Evolutionary conservation across 2,329 filamentous ascomycete species (phyloP).

Genomic region (Pyrenophora teres): DNA sequence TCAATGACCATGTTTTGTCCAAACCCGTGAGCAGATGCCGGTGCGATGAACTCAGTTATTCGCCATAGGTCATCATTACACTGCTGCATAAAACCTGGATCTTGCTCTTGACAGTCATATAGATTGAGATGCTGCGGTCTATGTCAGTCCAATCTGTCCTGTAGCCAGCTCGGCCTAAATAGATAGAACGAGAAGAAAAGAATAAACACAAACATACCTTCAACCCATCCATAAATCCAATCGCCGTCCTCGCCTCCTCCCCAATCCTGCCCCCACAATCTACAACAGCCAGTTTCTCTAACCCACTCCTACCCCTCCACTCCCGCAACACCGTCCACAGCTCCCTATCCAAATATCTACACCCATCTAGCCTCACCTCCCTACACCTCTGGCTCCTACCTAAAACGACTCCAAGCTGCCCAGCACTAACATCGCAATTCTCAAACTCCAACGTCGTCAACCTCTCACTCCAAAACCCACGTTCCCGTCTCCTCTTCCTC

Average conservation of each 20-base stretch:
- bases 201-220: constrained; percentile 25
- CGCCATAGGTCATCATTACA: constrained; percentile 33
- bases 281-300: constrained; percentile 27
- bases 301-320: constrained; percentile 19
- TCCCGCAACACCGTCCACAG: constrained; percentile 30
- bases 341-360: constrained; percentile 18
- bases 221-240: constrained; percentile 19
- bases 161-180: not conserved
- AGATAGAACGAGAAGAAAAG: not conserved
- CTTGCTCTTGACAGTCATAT: constrained; percentile 33
- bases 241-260: constrained; percentile 3
- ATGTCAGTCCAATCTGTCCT: not conserved
- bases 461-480: constrained; percentile 19
- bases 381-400: constrained; percentile 16
- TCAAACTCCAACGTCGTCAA: constrained; percentile 29
- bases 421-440: constrained; percentile 23
- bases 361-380: constrained; percentile 33
- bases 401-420: constrained; percentile 27
- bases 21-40: constrained; percentile 5
- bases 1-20: constrained; percentile 31
- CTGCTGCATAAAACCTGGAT: constrained; percentile 23
- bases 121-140: constrained; percentile 32
- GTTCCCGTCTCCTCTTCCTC: too few relatives aligned
- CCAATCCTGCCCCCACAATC: constrained; percentile 30
- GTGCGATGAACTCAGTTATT: constrained; percentile 31